Evolutionary conservation across 1,284 basidiomycete genomes (phyloP).

Genomic region (Naganishia sp.): DNA sequence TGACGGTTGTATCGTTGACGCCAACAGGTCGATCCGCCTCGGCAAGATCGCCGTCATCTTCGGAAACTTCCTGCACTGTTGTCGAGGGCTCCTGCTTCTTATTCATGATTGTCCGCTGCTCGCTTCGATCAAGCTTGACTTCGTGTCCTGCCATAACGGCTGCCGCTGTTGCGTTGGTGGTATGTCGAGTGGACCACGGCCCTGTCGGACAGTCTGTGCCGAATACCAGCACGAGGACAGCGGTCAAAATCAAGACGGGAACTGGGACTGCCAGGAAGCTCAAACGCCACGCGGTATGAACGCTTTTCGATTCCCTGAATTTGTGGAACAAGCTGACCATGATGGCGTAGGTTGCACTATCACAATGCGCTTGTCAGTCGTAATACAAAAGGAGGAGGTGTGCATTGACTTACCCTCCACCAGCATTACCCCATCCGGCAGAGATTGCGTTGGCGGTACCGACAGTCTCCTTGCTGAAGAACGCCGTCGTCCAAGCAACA

Average conservation of each 20-base stretch:
- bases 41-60: conserved; percentile 37
- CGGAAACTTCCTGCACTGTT: conserved; percentile 43
- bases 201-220: conserved; percentile 66
- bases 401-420: conserved; percentile 44
- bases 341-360: conserved; percentile 62
- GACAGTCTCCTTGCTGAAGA: conserved; percentile 66
- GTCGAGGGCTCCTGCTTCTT: conserved; percentile 45
- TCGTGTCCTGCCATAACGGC: conserved; percentile 48
- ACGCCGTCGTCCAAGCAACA: conserved; percentile 69
- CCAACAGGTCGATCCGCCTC: conserved; percentile 21
- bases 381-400: background rate
- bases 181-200: conserved; percentile 61
- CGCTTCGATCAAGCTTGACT: conserved; percentile 43
- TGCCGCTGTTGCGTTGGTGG: conserved; percentile 53
- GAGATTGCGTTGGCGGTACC: conserved; percentile 63
- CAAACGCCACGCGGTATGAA: conserved; percentile 62
- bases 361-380: background rate
- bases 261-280: conserved; percentile 64
- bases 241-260: conserved; percentile 60
- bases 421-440: conserved; percentile 60
- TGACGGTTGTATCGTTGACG: conserved; percentile 33
- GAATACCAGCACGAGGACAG: conserved; percentile 57
- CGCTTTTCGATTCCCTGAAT: conserved; percentile 55
- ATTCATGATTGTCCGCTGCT: conserved; percentile 43
- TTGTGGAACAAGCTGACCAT: conserved; percentile 64